Conservation (phyloP, 225 moss, liverwort and hornwort genomes). For the Pseudisothecium myosuroides region DNA sequence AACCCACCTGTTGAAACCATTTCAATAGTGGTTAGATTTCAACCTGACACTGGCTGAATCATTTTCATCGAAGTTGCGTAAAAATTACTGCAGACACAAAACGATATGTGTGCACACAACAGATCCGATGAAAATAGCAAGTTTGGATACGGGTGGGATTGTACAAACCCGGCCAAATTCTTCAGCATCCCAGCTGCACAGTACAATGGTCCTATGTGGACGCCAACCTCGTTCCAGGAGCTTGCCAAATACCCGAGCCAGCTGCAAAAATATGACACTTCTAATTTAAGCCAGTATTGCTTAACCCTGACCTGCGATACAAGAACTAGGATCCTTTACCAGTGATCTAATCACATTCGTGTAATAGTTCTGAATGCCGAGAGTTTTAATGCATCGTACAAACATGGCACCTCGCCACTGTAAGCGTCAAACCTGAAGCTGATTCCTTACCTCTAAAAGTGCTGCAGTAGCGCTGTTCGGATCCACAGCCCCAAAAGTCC, state of each 20-base stretch:
- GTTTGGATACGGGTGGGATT: neutral
- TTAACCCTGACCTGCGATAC: neutral
- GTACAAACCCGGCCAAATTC: slow-evolving; percentile 63
- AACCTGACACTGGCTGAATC: neutral
- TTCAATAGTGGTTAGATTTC: neutral
- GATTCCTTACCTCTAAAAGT: slow-evolving; percentile 55
- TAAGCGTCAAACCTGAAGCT: neutral
- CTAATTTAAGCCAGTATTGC: neutral
- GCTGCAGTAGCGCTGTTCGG: slow-evolving; percentile 79
- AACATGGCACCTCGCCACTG: neutral
- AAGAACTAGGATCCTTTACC: neutral
- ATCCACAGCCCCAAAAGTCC: slow-evolving; percentile 90
- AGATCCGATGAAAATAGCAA: neutral
- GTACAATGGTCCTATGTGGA: slow-evolving; percentile 60
- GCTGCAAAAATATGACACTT: slow-evolving; percentile 16
- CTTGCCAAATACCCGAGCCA: slow-evolving; percentile 56
- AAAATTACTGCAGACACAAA: neutral
- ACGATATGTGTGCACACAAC: neutral
- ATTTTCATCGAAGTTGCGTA: neutral
- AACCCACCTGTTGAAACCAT: slow-evolving; percentile 56
- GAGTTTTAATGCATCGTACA: neutral
- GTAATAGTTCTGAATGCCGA: neutral
- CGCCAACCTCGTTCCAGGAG: slow-evolving; percentile 63
- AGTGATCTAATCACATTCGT: neutral
- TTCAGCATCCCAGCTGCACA: slow-evolving; percentile 94